Conservation (phyloP, 192 early-diverging fungal species). For the Dissophora globulifera region DNA sequence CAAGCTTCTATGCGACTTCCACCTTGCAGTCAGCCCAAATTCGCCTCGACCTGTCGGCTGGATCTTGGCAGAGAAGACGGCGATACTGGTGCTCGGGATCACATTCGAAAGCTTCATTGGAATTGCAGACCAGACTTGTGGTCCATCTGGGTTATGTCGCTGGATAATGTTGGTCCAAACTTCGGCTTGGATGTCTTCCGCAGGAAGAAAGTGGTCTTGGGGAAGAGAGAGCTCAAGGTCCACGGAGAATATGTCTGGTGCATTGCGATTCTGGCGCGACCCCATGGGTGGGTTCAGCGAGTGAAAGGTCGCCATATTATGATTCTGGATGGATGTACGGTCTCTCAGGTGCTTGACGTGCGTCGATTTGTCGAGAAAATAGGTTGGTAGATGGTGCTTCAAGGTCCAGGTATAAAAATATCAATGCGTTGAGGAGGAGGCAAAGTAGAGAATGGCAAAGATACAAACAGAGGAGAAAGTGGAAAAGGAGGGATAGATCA, state of each 20-base stretch:
- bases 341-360: too few relatives aligned
- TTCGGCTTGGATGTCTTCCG: slow-evolving; percentile 33
- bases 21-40: slow-evolving; percentile 42
- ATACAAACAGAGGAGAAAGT: too few relatives aligned
- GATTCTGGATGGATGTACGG: background rate
- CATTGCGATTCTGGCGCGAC: slow-evolving; percentile 23
- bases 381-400: background rate
- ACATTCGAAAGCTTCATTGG: slow-evolving; percentile 45
- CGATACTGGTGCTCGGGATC: slow-evolving; percentile 27
- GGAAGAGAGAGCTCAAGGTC: slow-evolving; percentile 32
- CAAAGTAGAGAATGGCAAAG: too few relatives aligned
- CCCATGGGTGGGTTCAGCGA: slow-evolving; percentile 36
- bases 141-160: slow-evolving; percentile 34
- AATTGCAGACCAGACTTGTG: slow-evolving; percentile 32
- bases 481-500: too few relatives aligned
- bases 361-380: too few relatives aligned
- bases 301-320: slow-evolving; percentile 39
- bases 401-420: too few relatives aligned
- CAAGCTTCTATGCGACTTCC: slow-evolving; percentile 39
- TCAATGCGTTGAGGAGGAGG: too few relatives aligned
- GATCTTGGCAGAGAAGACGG: slow-evolving; percentile 33
- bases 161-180: slow-evolving; percentile 51
- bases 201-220: slow-evolving; percentile 44
- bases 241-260: slow-evolving; percentile 38
- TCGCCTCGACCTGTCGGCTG: slow-evolving; percentile 46